Base-by-base conservation (phyloP, 2,329 filamentous ascomycete species). In the Didymella glomerata region DNA sequence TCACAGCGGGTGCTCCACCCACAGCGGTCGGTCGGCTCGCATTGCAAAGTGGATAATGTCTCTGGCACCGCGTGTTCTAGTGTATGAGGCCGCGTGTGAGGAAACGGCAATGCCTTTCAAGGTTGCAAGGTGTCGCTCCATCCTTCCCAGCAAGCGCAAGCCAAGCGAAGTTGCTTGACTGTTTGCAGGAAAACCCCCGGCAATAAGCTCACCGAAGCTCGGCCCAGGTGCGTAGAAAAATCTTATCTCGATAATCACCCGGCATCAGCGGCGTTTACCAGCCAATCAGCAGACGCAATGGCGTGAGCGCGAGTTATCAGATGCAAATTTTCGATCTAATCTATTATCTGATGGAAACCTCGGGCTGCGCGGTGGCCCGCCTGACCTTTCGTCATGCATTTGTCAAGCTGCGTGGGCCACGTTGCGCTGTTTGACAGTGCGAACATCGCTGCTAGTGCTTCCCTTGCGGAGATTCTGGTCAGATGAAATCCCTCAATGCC, bases 281-380 rank as follows among this genome's bases (percentile, higher is more conserved):
- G 27, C 68, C 61, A 68, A 68, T 69, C 18, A 51, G 10, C 4
- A 1, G 53, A 55, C 54, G 49, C 45, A 51, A 25, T 28, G 41
- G 45, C 24, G 38, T 32, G 30, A n/a, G 7, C 6, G 32, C 8
- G 18, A 40, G 58, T 69, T 68, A 70, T 69, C 68, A 69, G 68
- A 70, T 70, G 66, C 60, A 65, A 68, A 64, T 59, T 64, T 66
- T 68, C 60, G 48, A 69, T 69, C 67, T 67, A 66, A 69, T 69
- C 62, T 52, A 63, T 69, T 66, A 70, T 70, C 68, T 64, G 68
- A 68, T 70, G 59, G 48, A 64, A 67, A 68, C 54, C 28, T 49
- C 41, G 53, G 30, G 25, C 46, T 16, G 38, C 45, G 18, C 38
- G 36, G 24, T 46, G 24, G 46, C 40, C 30, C 44, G 16, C 41